Percentiles rank a stretch among this genome's conserved stretches.
Evolutionary conservation across 2,329 filamentous ascomycete species (phyloP).

Genomic region (Hypoxylon rubiginosum): DNA sequence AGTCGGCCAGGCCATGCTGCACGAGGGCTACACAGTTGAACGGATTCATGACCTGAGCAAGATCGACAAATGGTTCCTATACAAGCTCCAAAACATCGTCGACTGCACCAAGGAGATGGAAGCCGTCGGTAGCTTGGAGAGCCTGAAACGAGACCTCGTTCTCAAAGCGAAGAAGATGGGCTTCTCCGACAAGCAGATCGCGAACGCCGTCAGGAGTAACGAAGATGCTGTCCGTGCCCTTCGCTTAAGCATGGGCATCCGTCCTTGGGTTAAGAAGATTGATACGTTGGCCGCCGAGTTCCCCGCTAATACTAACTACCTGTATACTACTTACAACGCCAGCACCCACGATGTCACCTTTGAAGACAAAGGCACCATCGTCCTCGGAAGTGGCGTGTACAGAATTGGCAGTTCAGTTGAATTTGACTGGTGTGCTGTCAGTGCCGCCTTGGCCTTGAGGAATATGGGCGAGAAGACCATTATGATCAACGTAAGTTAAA

Average conservation of each 20-base stretch:
- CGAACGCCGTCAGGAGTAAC: slow-evolving; percentile 83
- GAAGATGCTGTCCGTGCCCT: slow-evolving; percentile 91
- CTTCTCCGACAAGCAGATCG: slow-evolving; percentile 97
- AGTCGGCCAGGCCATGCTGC: slow-evolving; percentile 96
- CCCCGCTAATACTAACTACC: slow-evolving; percentile 93
- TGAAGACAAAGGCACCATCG: slow-evolving; percentile 89
- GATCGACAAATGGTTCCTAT: slow-evolving; percentile 99
- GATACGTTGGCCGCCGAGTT: slow-evolving; percentile 98
- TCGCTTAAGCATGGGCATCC: slow-evolving; percentile 88
- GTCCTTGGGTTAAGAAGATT: slow-evolving; percentile 97
- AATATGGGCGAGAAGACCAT: slow-evolving; percentile 95
- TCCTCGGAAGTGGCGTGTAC: slow-evolving; percentile 96
- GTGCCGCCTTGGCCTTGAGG: slow-evolving; percentile 84
- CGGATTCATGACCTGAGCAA: slow-evolving; percentile 93
- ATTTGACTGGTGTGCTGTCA: slow-evolving; percentile 98
- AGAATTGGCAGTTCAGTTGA: slow-evolving; percentile 97
- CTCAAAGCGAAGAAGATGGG: slow-evolving; percentile 96
- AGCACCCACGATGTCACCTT: slow-evolving; percentile 93
- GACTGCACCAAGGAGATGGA: slow-evolving; percentile 89
- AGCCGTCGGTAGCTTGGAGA: slow-evolving; percentile 83
- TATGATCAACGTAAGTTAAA: slow-evolving; percentile 84
- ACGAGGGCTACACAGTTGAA: slow-evolving; percentile 95
- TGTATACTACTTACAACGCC: slow-evolving; percentile 98
- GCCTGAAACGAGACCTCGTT: slow-evolving; percentile 88
- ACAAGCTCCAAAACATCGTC: slow-evolving; percentile 98